phyloP scores from a whole-genome alignment of 2,329 filamentous ascomycete species.

The Chaetomiaceae sp. region DNA sequence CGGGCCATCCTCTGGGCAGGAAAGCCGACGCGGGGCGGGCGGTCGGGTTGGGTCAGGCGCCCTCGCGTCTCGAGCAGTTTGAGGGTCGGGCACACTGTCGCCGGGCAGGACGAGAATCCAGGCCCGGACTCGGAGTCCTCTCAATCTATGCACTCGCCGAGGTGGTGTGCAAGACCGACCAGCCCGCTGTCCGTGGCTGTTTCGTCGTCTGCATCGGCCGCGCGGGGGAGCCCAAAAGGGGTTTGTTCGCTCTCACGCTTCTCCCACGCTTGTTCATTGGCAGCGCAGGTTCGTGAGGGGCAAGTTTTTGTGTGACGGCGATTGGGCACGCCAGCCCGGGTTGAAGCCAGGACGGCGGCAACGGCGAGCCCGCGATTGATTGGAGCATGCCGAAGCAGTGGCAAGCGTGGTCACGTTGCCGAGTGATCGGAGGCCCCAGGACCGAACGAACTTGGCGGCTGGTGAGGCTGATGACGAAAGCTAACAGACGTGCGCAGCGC shows the following conservation, averaged over 20 bases:
- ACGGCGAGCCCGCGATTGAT: slow-evolving; percentile 4
- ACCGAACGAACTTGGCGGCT: slow-evolving; percentile 7
- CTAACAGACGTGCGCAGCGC: too few species aligned
- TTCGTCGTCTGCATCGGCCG: slow-evolving; percentile 6
- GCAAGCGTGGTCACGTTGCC: neutral
- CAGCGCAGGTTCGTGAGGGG: neutral
- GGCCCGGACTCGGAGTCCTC: neutral
- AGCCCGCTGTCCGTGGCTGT: too few species aligned
- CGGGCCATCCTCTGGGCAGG: too few species aligned
- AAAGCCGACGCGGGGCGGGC: too few species aligned
- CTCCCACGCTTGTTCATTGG: neutral
- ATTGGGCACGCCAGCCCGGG: slow-evolving; percentile 2
- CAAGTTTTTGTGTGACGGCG: neutral
- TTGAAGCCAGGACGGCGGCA: slow-evolving; percentile 4
- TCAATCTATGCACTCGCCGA: neutral
- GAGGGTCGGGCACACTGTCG: neutral
- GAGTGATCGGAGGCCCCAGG: slow-evolving; percentile 5
- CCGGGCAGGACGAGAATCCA: neutral
- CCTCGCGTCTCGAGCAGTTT: slow-evolving; percentile 1
- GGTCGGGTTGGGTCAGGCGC: neutral
- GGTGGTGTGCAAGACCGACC: slow-evolving; percentile 3
- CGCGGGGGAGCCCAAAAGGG: neutral
- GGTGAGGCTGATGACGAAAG: slow-evolving; percentile 14
- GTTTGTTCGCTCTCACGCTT: too few species aligned
- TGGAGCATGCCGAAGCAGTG: slow-evolving; percentile 4